phyloP scores from a whole-genome alignment of 129 eudicot genomes.

The carrot (Daucus carota) region DH1_v3.0 NC_030385.2:36715001-36715500 shows the following conservation, averaged over 20 bases:
- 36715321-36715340: conserved; percentile 91
- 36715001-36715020: no score
- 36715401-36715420: conserved; percentile 99
- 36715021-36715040: no score
- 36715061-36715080: background rate
- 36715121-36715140: background rate
- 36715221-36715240: conserved; percentile 8
- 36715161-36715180: background rate
- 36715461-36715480: background rate
- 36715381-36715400: conserved; percentile 74
- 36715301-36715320: conserved; percentile 88
- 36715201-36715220: conserved; percentile 32
- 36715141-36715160: background rate
- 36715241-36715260: conserved; percentile 2
- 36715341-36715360: conserved; percentile 99
- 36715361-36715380: conserved; percentile 96
- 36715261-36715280: conserved; percentile 40
- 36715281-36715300: conserved; percentile 96
- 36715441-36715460: background rate
- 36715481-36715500: background rate
- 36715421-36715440: conserved; percentile 23
- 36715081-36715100: background rate
- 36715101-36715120: conserved; percentile 10
- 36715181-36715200: conserved; percentile 14
- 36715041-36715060: no score